Evolutionary conservation across 768 basidiomycete species (phyloP), one percentile per base, ranked within the genome.

Genomic region (Naganishia antarctica): DNA sequence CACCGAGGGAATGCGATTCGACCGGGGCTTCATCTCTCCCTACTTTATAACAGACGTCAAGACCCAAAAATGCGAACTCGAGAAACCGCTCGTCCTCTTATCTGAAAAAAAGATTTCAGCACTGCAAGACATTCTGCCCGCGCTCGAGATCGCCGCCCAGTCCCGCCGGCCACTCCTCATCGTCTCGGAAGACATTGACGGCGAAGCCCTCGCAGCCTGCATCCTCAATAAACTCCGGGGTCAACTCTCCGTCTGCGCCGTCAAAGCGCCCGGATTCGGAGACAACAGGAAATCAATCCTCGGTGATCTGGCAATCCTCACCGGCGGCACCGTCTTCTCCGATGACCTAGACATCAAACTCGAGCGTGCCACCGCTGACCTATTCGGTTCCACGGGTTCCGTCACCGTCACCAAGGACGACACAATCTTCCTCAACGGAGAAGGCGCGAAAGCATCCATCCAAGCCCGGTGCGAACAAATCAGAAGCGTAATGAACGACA

Each of bases 21-120:
- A 99, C 84, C 89, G 94, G 60, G 94, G 94, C 23, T 99, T 85
- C 84, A 94, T 97, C 80, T 91, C 90, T 0, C 91, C 93, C 0
- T 97, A 97, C 84, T 96, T 98, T 78, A 86, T 99, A 80, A 98
- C 94, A 69, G 91, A 99, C 81, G 89, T 93, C 82, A 97, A 98
- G 84, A 75, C 84, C 46, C 94, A 97, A 78, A 91, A 89, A 78
- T 88, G 88, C 81, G 93, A 98, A 78, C 89, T 96, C 68, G 94
- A 99, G 81, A 98, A 97, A 80, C 94, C 94, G 16, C 80, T 87
- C 72, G 87, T 98, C 72, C 85, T 98, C 47, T 84, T 99, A 60
- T 88, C 86, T 64, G 94, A 99, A 82, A 97, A 97, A 86, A 99
- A 99, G 83, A 97, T 99, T 71, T 92, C 90, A 13, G 79, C 86